Base-by-base conservation (phyloP, 2,329 filamentous ascomycete species). In the Mariannaea elegans region DNA sequence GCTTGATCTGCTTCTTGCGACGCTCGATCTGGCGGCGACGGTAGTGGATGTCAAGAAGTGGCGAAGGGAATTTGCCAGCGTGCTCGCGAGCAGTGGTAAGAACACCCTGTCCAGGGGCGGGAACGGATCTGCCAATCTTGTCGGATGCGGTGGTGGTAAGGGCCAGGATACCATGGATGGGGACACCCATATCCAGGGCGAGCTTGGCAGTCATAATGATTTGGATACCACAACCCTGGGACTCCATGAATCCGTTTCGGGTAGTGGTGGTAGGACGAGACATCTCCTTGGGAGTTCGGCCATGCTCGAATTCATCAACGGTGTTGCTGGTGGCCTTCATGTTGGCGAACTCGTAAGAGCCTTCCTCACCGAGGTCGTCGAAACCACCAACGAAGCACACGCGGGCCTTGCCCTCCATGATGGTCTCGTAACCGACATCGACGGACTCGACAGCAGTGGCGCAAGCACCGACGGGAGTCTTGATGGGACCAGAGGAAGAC, bases 301-400 rank as follows among this genome's bases (percentile, higher is more conserved):
- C 95, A 73, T 98, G 95, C 9, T 89, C 93, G 70, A 99, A 92
- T 77, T 99, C 96, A 69, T 98, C 94, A 62, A 97, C 91, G 23
- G 94, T 94, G 75, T 98, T 99, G 86, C 94, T 97, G 56, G 95
- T 99, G 60, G 95, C 95, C 81, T 97, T 97, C 95, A 99, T 99
- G 84, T 99, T 99, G 83, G 95, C 95, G 77, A 99, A 99, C 79
- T 99, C 95, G 74, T 97, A 99, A 1, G 95, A 99, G 51, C 95
- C 96, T 81, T 99, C 95, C 81, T 99, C 95, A 73, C 96, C 93
- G 83, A 99, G 97, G 80, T 99, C 96, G 81, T 99, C 95, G 73
- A 99, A 98, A 69, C 95, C 95, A 86, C 95, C 95, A 60, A 99
- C 96, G 67, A 99, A 90, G 85, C 94, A 98, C 73, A 99, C 88